phyloP scores from a whole-genome alignment of 192 early-diverging fungal genomes.

The Backusella liffmaniae region DNA sequence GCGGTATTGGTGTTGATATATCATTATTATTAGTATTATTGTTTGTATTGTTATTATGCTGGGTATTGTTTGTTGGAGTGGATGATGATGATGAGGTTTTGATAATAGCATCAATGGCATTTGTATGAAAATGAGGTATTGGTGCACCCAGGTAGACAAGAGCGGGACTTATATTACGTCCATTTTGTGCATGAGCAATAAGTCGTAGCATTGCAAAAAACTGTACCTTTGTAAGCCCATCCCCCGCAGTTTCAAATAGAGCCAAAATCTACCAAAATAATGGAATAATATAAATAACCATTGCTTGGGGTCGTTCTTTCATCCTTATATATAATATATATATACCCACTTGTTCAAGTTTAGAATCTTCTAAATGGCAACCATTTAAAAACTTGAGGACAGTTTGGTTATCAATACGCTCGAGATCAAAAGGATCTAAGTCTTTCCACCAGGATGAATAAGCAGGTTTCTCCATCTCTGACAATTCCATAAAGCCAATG shows the following conservation, averaged over 20 bases:
- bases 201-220: constrained; percentile 33
- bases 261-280: constrained; percentile 18
- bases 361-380: constrained; percentile 14
- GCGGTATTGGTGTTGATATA: neutral
- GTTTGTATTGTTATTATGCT: neutral
- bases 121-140: constrained; percentile 17
- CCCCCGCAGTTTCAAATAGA: constrained; percentile 21
- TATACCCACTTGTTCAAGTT: constrained; percentile 19
- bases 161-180: constrained; percentile 3
- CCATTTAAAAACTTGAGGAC: constrained; percentile 20
- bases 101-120: constrained; percentile 20
- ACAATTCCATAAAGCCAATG: neutral
- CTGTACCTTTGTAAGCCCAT: constrained; percentile 20
- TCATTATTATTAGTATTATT: neutral
- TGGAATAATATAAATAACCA: too few species aligned
- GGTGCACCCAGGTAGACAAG: constrained; percentile 14
- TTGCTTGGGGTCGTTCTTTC: neutral
- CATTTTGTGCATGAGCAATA: constrained; percentile 30
- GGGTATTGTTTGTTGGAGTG: neutral
- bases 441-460: constrained; percentile 27
- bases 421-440: constrained; percentile 22
- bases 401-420: constrained; percentile 11
- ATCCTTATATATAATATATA: neutral
- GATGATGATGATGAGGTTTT: constrained; percentile 2
- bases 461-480: neutral